Percentiles rank a stretch among this genome's conserved stretches.
Conservation (phyloP, 2,329 filamentous ascomycete species). For the Xylariaceae sp. region DNA sequence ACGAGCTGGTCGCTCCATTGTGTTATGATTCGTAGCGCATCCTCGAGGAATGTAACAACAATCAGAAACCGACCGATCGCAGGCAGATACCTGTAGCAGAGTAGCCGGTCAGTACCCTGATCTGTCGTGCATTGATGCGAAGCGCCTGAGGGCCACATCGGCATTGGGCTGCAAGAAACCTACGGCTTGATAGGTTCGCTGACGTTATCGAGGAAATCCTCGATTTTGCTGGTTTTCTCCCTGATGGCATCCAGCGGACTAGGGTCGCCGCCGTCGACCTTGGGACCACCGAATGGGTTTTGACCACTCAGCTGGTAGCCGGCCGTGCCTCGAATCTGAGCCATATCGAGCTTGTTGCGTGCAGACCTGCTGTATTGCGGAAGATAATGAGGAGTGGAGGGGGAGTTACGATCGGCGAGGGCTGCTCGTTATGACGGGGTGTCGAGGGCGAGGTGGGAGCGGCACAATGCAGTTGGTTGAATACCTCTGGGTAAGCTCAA, state of each 20-base stretch:
- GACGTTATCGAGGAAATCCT: constrained; percentile 82
- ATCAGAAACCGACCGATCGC: constrained; percentile 96
- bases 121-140: neutral
- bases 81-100: constrained; percentile 70
- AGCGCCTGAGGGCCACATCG: neutral
- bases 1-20: constrained; percentile 95
- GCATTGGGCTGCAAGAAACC: constrained; percentile 35
- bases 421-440: neutral
- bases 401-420: neutral
- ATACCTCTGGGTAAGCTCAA: neutral
- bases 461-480: neutral
- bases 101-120: constrained; percentile 18
- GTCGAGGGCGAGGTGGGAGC: neutral
- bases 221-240: constrained; percentile 96
- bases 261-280: constrained; percentile 61
- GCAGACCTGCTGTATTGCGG: constrained; percentile 20
- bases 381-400: neutral
- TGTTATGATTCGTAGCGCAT: constrained; percentile 91
- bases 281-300: constrained; percentile 64
- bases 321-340: constrained; percentile 59
- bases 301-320: constrained; percentile 80
- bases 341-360: constrained; percentile 28
- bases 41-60: constrained; percentile 96
- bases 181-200: constrained; percentile 95
- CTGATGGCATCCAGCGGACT: constrained; percentile 84